Evolutionary conservation across 345 rosid species (phyloP).

Genomic region (Toxicodendron radicans): DNA sequence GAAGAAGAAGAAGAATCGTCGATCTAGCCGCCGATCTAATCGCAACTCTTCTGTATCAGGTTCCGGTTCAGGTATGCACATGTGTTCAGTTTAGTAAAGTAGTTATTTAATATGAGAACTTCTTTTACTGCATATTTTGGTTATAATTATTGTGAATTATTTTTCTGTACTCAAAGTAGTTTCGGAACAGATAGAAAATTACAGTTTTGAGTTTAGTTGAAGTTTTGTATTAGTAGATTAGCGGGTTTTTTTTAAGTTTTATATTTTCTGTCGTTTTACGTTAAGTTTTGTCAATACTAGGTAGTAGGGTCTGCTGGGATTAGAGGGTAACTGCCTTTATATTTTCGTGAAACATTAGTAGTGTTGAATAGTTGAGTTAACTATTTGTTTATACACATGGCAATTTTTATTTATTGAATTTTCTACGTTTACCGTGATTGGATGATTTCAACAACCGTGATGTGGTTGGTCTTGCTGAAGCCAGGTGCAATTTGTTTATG

Average conservation of each 20-base stretch:
- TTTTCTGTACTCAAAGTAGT: no score
- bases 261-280: not conserved
- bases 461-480: no score
- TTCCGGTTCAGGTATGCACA: conserved; percentile 6
- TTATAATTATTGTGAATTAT: no score
- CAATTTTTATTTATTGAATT: not conserved
- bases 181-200: not conserved
- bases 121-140: no score
- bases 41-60: conserved; percentile 37
- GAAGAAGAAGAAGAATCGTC: conserved; percentile 64
- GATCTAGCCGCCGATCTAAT: conserved; percentile 68
- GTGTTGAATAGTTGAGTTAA: not conserved
- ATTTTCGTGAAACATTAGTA: not conserved
- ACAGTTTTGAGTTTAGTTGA: not conserved
- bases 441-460: not conserved
- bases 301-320: conserved; percentile 1
- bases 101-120: not conserved
- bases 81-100: not conserved
- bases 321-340: not conserved
- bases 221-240: not conserved
- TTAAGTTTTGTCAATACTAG: not conserved
- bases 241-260: no score
- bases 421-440: not conserved
- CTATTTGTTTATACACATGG: not conserved
- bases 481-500: not conserved